Evolutionary conservation across 768 basidiomycete genomes (phyloP).

Genomic region (Scleroderma bovista): DNA sequence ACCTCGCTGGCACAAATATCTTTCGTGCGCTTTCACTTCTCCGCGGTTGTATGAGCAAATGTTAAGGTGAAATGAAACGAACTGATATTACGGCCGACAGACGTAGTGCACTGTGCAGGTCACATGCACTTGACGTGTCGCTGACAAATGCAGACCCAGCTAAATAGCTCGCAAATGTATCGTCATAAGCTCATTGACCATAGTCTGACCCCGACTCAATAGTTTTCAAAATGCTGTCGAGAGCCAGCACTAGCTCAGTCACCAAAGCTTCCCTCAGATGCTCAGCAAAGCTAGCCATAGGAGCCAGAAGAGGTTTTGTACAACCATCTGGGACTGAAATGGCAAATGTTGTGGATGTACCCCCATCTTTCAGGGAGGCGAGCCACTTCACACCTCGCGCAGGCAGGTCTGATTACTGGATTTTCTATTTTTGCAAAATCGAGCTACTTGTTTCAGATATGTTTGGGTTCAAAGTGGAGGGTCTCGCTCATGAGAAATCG

Average conservation of each 20-base stretch:
- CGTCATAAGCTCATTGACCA: conserved; percentile 7
- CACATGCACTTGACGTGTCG: too few species aligned
- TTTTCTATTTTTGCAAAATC: conserved; percentile 4
- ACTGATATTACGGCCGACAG: too few species aligned
- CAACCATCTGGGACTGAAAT: conserved; percentile 80
- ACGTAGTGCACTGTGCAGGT: too few species aligned
- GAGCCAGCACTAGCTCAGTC: conserved; percentile 38
- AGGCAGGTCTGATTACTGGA: conserved; percentile 37
- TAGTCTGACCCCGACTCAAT: background rate
- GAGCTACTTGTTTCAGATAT: conserved; percentile 48
- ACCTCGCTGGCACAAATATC: too few species aligned
- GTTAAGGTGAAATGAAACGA: too few species aligned
- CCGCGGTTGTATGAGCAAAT: too few species aligned
- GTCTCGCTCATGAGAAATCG: conserved; percentile 53
- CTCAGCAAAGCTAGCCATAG: conserved; percentile 15
- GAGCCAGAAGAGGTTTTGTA: conserved; percentile 55
- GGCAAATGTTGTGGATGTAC: conserved; percentile 78
- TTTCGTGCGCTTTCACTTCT: too few species aligned
- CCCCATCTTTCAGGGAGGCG: conserved; percentile 66
- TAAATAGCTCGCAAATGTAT: background rate
- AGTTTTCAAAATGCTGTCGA: conserved; percentile 47
- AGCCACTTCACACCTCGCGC: conserved; percentile 63
- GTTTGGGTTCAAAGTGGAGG: conserved; percentile 81
- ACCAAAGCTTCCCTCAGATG: conserved; percentile 21
- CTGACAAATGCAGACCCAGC: too few species aligned